These are phyloP conservation scores for Peronospora destructor DNA, from an alignment of 352 stramenopile genomes.

Conservation along the genomic window DNA sequence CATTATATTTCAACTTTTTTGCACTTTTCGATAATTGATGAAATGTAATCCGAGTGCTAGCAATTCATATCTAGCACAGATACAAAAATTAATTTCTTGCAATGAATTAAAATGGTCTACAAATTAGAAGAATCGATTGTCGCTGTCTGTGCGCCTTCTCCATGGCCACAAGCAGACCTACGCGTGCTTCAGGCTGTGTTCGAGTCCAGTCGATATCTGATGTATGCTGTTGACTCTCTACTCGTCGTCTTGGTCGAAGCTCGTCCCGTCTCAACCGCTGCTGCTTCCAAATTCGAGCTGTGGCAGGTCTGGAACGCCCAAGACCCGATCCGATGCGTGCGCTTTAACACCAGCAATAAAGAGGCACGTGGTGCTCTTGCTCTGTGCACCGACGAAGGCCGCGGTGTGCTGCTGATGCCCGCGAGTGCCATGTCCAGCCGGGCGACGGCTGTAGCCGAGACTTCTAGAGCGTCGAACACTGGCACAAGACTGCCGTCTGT, in stretches of 20 bases:
- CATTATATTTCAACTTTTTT: no score
- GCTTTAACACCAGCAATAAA: slow-evolving; percentile 49
- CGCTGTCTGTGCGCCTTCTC: slow-evolving; percentile 39
- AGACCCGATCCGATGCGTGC: slow-evolving; percentile 41
- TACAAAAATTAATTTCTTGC: not conserved
- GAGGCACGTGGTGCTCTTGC: slow-evolving; percentile 48
- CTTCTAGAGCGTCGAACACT: slow-evolving; percentile 8
- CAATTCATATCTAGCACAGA: no score
- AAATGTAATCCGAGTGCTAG: no score
- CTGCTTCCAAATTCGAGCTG: slow-evolving; percentile 42
- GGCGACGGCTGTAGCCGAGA: slow-evolving; percentile 11
- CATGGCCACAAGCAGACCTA: slow-evolving; percentile 7
- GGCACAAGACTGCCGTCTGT: not conserved
- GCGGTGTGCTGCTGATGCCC: slow-evolving; percentile 58
- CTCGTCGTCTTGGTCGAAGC: slow-evolving; percentile 56
- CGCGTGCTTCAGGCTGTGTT: slow-evolving; percentile 37
- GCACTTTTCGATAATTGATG: no score
- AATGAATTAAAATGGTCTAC: slow-evolving; percentile 31
- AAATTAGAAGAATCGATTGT: slow-evolving; percentile 39
- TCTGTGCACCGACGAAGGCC: slow-evolving; percentile 53
- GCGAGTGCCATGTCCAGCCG: slow-evolving; percentile 27
- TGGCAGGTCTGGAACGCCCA: slow-evolving; percentile 63
- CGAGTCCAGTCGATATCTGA: slow-evolving; percentile 50
- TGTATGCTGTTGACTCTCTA: slow-evolving; percentile 48
- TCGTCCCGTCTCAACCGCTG: slow-evolving; percentile 1